These are phyloP conservation scores for Pythium aquatile DNA, from an alignment of 352 stramenopile species.

Conservation along the genomic window DNA sequence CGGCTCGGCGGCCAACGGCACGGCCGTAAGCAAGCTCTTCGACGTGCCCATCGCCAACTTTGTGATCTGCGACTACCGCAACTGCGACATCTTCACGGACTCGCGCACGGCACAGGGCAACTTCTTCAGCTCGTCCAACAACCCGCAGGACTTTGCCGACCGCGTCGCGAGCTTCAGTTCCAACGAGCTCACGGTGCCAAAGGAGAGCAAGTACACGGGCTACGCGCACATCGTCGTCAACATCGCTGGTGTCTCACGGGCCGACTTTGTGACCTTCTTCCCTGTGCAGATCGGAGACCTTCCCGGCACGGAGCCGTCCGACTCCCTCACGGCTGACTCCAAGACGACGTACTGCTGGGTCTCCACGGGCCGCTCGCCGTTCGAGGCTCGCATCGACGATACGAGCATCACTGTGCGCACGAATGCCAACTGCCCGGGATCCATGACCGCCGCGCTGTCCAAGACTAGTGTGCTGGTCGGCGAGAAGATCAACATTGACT, in stretches of 20 bases:
- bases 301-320: conserved; percentile 41
- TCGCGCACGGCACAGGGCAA: conserved; percentile 28
- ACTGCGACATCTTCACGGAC: conserved; percentile 65
- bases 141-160: conserved; percentile 62
- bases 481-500: conserved; percentile 57
- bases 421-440: conserved; percentile 61
- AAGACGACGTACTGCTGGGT: conserved; percentile 80
- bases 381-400: conserved; percentile 51
- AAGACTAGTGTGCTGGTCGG: conserved; percentile 44
- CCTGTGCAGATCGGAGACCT: conserved; percentile 69
- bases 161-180: conserved; percentile 59
- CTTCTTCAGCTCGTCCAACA: conserved; percentile 66
- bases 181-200: conserved; percentile 63
- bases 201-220: conserved; percentile 79
- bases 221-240: conserved; percentile 70
- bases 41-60: conserved; percentile 70
- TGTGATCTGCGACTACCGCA: conserved; percentile 76
- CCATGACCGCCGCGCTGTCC: conserved; percentile 61
- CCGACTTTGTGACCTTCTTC: conserved; percentile 81
- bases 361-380: conserved; percentile 48
- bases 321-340: conserved; percentile 50
- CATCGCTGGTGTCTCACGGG: conserved; percentile 58
- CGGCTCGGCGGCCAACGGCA: background rate
- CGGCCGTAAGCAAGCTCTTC: conserved; percentile 25
- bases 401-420: conserved; percentile 54